Conservation (phyloP, 257 asterid genomes). For the Fraxinus excelsior region DNA sequence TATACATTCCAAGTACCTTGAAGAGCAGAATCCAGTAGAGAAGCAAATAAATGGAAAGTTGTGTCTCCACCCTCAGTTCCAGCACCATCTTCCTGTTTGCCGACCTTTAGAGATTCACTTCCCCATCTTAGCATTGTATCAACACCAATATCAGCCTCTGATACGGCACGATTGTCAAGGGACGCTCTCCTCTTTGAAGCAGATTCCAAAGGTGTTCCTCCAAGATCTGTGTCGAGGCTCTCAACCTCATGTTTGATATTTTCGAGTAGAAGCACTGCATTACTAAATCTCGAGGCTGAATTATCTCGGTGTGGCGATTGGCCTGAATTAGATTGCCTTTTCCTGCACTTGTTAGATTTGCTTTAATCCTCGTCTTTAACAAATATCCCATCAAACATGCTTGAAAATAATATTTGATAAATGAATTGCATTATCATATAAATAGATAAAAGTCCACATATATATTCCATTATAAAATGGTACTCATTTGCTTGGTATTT, state of each 20-base stretch:
- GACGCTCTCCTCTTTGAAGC: conserved; percentile 55
- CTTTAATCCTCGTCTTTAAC: conserved; percentile 17
- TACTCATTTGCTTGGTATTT: background rate
- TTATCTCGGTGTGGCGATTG: conserved; percentile 64
- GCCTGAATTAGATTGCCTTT: conserved; percentile 65
- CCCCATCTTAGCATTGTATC: conserved; percentile 49
- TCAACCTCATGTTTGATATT: conserved; percentile 79
- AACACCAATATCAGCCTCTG: conserved; percentile 39
- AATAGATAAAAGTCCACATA: background rate
- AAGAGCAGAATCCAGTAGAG: conserved; percentile 83
- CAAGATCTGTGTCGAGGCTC: conserved; percentile 48
- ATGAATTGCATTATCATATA: background rate
- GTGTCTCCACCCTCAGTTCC: conserved; percentile 59
- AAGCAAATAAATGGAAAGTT: conserved; percentile 76
- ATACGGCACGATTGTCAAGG: conserved; percentile 41
- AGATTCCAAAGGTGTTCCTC: conserved; percentile 51
- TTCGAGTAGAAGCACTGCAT: conserved; percentile 88
- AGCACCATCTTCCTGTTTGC: conserved; percentile 78
- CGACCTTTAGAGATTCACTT: conserved; percentile 62
- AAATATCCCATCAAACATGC: too few species aligned
- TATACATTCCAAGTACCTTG: conserved; percentile 59
- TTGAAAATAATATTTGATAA: background rate
- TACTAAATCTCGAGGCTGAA: conserved; percentile 67
- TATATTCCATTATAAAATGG: background rate
- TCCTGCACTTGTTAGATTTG: conserved; percentile 48